Conservation (phyloP, 2,329 filamentous ascomycete genomes). For the Fusarium metavorans region DNA sequence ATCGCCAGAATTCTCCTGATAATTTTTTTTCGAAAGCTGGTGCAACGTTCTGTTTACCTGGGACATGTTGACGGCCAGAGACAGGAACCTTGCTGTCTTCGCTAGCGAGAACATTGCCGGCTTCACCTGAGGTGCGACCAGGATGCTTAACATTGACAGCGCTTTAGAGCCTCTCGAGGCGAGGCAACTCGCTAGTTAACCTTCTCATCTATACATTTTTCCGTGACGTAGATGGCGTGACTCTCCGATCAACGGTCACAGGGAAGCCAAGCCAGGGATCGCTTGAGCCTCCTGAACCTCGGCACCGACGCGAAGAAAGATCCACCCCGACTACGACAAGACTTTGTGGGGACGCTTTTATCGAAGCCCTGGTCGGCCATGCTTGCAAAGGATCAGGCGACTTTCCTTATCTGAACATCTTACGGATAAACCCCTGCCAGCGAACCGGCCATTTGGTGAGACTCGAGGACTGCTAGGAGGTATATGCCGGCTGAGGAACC, state of each 20-base stretch:
- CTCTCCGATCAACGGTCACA: background rate
- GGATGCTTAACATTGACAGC: background rate
- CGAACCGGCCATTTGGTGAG: background rate
- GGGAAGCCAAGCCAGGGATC: background rate
- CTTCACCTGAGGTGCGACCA: background rate
- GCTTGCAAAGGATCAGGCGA: background rate
- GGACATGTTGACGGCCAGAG: background rate
- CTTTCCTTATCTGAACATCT: background rate
- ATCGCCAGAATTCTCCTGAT: background rate
- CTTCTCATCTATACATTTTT: background rate
- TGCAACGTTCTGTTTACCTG: background rate
- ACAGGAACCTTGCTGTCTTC: background rate
- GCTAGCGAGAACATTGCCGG: background rate
- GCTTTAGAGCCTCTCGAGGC: background rate
- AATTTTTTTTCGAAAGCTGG: background rate
- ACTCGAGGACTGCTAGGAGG: background rate
- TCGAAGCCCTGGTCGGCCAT: background rate
- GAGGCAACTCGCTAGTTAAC: background rate
- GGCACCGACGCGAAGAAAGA: background rate
- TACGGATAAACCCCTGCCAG: background rate
- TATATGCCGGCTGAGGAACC: background rate
- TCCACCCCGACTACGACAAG: background rate
- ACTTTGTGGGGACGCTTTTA: background rate
- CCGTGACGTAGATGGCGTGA: background rate
- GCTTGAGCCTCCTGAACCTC: background rate